Percentiles rank a stretch among this genome's conserved stretches.
These are phyloP conservation scores for Camelina hispida DNA, from an alignment of 345 rosid species.

Conservation along the genomic window DNA sequence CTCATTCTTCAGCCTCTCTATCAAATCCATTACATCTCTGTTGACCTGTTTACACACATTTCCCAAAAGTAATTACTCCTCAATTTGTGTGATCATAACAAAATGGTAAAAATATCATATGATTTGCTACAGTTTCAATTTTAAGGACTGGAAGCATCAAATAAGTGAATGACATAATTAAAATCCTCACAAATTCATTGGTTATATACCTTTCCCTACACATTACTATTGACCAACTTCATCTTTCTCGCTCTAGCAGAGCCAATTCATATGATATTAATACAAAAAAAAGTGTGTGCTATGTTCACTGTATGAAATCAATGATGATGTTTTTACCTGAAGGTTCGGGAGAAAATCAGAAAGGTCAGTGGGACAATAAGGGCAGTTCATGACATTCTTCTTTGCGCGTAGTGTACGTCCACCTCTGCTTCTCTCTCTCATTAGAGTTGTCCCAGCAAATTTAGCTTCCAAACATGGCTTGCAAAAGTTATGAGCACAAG, in stretches of 20 bases:
- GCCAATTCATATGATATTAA: neutral
- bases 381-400: slow-evolving; percentile 71
- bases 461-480: slow-evolving; percentile 60
- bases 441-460: slow-evolving; percentile 51
- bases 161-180: neutral
- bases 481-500: slow-evolving; percentile 78
- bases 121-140: neutral
- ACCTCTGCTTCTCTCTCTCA: slow-evolving; percentile 60
- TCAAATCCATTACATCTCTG: slow-evolving; percentile 61
- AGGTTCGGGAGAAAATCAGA: slow-evolving; percentile 66
- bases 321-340: slow-evolving; percentile 45
- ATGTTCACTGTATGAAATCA: too few relatives aligned
- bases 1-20: slow-evolving; percentile 51
- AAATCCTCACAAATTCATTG: neutral
- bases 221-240: neutral
- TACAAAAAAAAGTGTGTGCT: too few relatives aligned
- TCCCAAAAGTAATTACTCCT: neutral
- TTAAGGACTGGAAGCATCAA: neutral
- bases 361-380: slow-evolving; percentile 68
- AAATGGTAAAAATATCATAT: neutral
- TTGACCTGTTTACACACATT: slow-evolving; percentile 56
- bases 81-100: neutral
- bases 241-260: neutral
- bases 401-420: slow-evolving; percentile 51
- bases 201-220: neutral